Percentiles rank a stretch among this genome's conserved stretches.
Evolutionary conservation across 208 protist genomes (phyloP).

Genomic region (Leishmania martiniquensis): DNA sequence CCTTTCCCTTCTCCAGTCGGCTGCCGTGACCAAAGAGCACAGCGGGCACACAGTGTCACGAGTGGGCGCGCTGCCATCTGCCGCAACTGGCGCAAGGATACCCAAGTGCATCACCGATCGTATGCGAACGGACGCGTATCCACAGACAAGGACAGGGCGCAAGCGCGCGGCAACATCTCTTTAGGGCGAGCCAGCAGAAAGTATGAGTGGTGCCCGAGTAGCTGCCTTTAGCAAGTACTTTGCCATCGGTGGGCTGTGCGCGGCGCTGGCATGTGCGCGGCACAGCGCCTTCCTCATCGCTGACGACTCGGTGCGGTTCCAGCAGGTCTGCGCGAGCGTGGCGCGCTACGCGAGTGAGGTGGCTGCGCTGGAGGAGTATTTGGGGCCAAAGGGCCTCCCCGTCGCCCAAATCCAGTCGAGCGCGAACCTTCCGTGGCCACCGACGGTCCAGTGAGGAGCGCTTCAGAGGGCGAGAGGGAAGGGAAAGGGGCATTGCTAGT

Average conservation of each 20-base stretch:
- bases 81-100: background rate
- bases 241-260: slow-evolving; percentile 40
- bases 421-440: slow-evolving; percentile 12
- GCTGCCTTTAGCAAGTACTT: slow-evolving; percentile 66
- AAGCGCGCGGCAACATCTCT: background rate
- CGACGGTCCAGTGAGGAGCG: background rate
- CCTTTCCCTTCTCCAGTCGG: background rate
- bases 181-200: background rate
- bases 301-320: slow-evolving; percentile 34
- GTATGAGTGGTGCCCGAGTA: slow-evolving; percentile 49
- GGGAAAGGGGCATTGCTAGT: no score
- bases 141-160: background rate
- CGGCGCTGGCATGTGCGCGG: slow-evolving; percentile 45
- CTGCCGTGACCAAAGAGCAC: background rate
- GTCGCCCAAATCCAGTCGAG: slow-evolving; percentile 22
- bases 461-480: background rate
- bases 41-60: background rate
- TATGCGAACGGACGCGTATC: background rate
- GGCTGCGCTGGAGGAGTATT: slow-evolving; percentile 43
- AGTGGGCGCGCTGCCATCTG: background rate
- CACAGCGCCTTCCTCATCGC: slow-evolving; percentile 53
- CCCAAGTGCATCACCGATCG: background rate
- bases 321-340: slow-evolving; percentile 41
- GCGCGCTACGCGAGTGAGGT: slow-evolving; percentile 41
- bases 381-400: slow-evolving; percentile 28